Evolutionary conservation across 768 basidiomycete species (phyloP).

Genomic region (Ramaria sp.): DNA sequence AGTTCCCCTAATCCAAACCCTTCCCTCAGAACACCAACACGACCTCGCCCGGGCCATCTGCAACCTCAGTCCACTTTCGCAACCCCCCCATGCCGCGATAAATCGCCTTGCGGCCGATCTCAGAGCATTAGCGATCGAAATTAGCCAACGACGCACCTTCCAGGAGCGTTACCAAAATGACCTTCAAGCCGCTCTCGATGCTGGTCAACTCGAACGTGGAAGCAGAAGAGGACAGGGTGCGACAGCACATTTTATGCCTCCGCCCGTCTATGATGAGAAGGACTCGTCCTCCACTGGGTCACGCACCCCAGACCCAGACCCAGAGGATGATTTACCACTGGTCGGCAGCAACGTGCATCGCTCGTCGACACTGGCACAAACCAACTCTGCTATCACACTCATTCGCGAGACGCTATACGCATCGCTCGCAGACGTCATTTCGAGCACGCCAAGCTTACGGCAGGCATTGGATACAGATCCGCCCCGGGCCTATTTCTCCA

Average conservation of each 20-base stretch:
- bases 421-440: slow-evolving; percentile 59
- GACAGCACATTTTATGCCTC: slow-evolving; percentile 59
- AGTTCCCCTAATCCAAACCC: slow-evolving; percentile 53
- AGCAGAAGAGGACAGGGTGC: slow-evolving; percentile 13
- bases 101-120: slow-evolving; percentile 66
- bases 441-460: slow-evolving; percentile 42
- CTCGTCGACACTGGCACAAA: slow-evolving; percentile 15
- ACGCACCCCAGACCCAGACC: background rate
- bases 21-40: slow-evolving; percentile 57
- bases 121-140: slow-evolving; percentile 80
- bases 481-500: slow-evolving; percentile 67
- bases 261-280: slow-evolving; percentile 45
- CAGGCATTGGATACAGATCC: slow-evolving; percentile 49
- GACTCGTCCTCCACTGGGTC: background rate
- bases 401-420: slow-evolving; percentile 87
- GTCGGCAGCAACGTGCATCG: background rate
- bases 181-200: slow-evolving; percentile 70
- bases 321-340: background rate
- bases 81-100: slow-evolving; percentile 31
- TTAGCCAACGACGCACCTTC: slow-evolving; percentile 74
- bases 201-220: slow-evolving; percentile 26
- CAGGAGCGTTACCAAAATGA: slow-evolving; percentile 69
- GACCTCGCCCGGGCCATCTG: slow-evolving; percentile 80
- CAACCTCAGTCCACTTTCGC: slow-evolving; percentile 36
- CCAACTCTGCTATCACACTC: slow-evolving; percentile 54